Base-by-base conservation (phyloP, 192 early-diverging fungal genomes). In the Podila minutissima region DNA sequence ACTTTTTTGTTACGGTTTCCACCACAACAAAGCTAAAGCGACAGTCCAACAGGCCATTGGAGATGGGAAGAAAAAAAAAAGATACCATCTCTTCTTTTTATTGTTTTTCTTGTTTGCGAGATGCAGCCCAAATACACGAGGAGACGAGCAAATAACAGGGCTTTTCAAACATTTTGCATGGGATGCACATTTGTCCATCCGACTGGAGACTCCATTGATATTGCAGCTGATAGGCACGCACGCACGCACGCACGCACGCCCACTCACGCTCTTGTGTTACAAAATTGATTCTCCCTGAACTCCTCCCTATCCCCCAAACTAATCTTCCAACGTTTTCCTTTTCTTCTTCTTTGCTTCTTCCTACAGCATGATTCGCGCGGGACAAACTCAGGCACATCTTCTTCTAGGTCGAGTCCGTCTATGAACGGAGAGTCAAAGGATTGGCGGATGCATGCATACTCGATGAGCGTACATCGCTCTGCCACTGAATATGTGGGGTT, bases 401-500 rank as follows among this genome's bases (percentile, higher is more conserved):
- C 74, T 13, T 55, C 67, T 63, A 53, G 13, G 17, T 31, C 24
- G 38, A 35, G 22, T 57, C 49, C 67, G 62, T 55, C 55, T 57
- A 59, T 28, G 70, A 66, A 13, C 49, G 75, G 69, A 64, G 59
- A 37, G 55, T 19, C 37, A 78, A 71, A 46, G 37, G 62, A 46
- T 46, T 46, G 41, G 41, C 15, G 41, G 41, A 15, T 46, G 41
- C 41, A 46, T 46, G 41, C 41, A 17, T 46, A 46, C 41, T 46
- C 41, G 41, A 46, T 46, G 41, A 46, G 41, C 41, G 41, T 15
- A 32, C 62, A 63, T 19, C n/a, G 62, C 62, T 66, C 66, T 38
- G 67, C 71, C 24, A 67, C 58, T 58, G 75, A 76, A 41, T 76
- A 49, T 59, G 75, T 67, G 59, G 75, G 75, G 11, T 66, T 46